Evolutionary conservation across 2,329 filamentous ascomycete genomes (phyloP), one percentile per base, ranked within the genome.

Genomic region (Aspergillus sp.): DNA sequence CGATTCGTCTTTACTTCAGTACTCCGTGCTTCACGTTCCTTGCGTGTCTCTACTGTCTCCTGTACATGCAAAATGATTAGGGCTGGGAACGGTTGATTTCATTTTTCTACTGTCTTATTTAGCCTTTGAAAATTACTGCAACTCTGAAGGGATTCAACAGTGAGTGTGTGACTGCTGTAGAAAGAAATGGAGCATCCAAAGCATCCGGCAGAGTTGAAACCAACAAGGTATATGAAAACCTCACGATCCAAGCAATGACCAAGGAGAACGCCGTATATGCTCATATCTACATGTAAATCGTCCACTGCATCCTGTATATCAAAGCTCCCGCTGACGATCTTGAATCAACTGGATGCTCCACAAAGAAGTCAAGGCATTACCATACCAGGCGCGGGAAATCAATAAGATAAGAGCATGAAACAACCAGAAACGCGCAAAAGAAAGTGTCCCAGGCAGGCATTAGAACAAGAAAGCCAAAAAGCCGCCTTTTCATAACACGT

Each of bases 221-320:
- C n/a, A n/a, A n/a, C n/a, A n/a, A n/a, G n/a, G n/a, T n/a, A n/a
- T n/a, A n/a, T n/a, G n/a, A n/a, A n/a, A n/a, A n/a, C n/a, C n/a
- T n/a, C n/a, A n/a, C n/a, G n/a, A n/a, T n/a, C n/a, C n/a, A n/a
- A n/a, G n/a, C n/a, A n/a, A n/a, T n/a, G n/a, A n/a, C n/a, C n/a
- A 39, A 39, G 27, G 38, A 44, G 36, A 56, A 57, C 53, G 52
- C 58, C 56, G 41, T 46, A 48, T 47, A 60, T 60, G 56, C 56
- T 56, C 51, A 53, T 58, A 59, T 60, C 55, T 60, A 60, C 56
- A 60, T 53, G 44, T 47, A 52, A 35, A 37, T 51, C 51, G 47
- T 56, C 32, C 40, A 39, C 49, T 45, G 43, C 47, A 49, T 52
- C 47, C 42, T 51, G 47, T 54, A 49, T 51, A 45, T 49, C 49